Base-by-base conservation (phyloP, 1,284 basidiomycete species). In the Thelephora terrestris region DNA sequence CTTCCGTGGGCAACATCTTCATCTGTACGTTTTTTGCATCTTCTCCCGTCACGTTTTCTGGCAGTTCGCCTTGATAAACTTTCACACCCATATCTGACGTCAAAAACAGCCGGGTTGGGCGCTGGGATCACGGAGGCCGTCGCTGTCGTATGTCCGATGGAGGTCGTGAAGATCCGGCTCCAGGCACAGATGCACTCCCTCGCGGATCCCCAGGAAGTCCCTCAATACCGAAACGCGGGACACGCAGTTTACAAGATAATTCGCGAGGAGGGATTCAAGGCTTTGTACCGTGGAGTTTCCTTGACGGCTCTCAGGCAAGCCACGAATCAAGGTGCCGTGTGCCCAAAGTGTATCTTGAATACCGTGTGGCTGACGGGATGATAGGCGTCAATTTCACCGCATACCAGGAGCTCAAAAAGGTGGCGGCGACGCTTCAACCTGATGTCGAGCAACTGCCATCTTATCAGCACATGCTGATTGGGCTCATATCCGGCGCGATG, bases 161-260 rank as follows among this genome's bases (percentile, higher is more conserved):
- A 99, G 64, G 95, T 99, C 39, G 91, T 99, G 63, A 99, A 99
- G 74, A 99, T 99, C 63, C 83, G 96, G 48, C 72, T 99, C 58
- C 95, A 99, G 69, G 95, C 96, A 6, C 96, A 99, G 65, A 89
- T 91, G 64, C 95, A 99, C 69, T 98, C 95, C 35, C 77, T 99
- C 51, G 91, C 94, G 9, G 95, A 99, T 66, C 96, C 95, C 36
- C 71, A 96, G 48, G 95, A 99, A 63, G 75, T 82, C 29, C 96
- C 96, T 2, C 78, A 91, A 61, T 99, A 99, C 70, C 80, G 94
- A 43, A 99, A 98, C 70, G 95, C 95, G 17, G 93, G 85, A 0
- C 95, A 99, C 68, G 94, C 94, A 1, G 89, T 93, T 9, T 99
- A 94, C 71, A 89, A 88, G 40, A 98, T 99, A 58, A 69, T 99